Evolutionary conservation across 352 stramenopile genomes (phyloP), one percentile per base, ranked within the genome.

Genomic region (Pythium sukuiense): DNA sequence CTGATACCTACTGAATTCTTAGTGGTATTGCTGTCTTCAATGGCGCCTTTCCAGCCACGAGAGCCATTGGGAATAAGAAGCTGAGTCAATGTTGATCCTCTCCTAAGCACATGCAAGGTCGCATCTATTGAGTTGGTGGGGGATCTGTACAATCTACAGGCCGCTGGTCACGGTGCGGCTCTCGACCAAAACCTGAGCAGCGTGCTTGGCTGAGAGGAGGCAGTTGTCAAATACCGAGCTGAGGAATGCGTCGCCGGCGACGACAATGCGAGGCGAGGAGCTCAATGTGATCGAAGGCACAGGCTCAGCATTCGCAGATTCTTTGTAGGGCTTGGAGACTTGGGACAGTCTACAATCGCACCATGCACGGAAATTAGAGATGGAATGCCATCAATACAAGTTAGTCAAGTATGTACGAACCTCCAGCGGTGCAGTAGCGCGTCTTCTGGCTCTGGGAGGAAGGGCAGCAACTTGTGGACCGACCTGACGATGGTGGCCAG

Each of bases 191-290:
- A 33, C 35, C 16, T 54, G 32, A 13, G 67, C 55, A 7, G 61
- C 59, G 35, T 70, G 58, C 30, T 87, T 88, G 24, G 84, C 84
- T 9, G 82, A 92, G 33, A 87, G 37, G 24, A 92, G 67, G 50
- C 80, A 92, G 52, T 81, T 89, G 72, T 92, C 84, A 48, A 92
- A 88, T 35, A 73, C 77, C 9, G 81, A 90, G n/a, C 84, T 79
- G 2, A 83, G 70, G 55, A 92, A 90, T 24, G 76, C 75, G 66
- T 92, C 84, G 3, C 84, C 84, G 0, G 84, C 84, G 24, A 90
- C 59, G 30, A 90, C 65, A 33, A 92, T 87, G 46, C 72, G 76
- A 9, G 81, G 84, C n/a, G 75, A 76, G 12, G 67, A 39, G 55
- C 70, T 85, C 3, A 90, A 71, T 24, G 85, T 71, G 14, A 92